A percentile compares a stretch with the other conserved stretches of the same genome.
phyloP scores from a whole-genome alignment of 805 yeast genomes.

The Saturnispora gosingensis region DNA sequence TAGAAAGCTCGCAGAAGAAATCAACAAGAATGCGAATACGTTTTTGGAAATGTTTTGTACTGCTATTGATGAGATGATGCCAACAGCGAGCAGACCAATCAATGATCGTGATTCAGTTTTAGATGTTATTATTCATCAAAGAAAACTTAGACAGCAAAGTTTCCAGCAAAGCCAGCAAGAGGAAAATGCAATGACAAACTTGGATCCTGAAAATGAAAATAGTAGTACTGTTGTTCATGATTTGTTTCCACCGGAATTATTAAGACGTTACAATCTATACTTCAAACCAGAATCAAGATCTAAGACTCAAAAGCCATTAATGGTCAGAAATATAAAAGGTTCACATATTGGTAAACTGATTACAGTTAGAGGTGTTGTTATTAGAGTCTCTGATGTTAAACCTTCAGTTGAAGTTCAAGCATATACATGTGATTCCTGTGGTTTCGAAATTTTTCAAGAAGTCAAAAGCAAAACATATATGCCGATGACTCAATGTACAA shows the following conservation, averaged over 20 bases:
- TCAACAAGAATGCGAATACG: constrained; percentile 67
- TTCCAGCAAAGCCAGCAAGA: constrained; percentile 57
- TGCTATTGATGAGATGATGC: constrained; percentile 74
- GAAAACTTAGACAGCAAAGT: constrained; percentile 73
- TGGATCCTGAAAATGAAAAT: constrained; percentile 21
- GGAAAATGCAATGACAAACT: constrained; percentile 41
- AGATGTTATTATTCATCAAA: constrained; percentile 86
- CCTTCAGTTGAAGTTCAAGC: constrained; percentile 89
- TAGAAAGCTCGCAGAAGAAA: constrained; percentile 39
- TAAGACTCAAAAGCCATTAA: constrained; percentile 47
- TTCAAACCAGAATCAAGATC: constrained; percentile 63
- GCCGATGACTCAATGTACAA: constrained; percentile 83
- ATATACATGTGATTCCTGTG: constrained; percentile 96
- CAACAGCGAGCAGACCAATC: constrained; percentile 75
- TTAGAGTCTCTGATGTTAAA: constrained; percentile 92
- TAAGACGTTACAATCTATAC: constrained; percentile 79
- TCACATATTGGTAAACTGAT: constrained; percentile 74
- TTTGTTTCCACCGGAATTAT: constrained; percentile 75
- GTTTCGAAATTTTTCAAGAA: constrained; percentile 93
- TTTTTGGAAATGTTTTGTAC: constrained; percentile 69
- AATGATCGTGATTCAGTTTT: constrained; percentile 80
- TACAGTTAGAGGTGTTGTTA: constrained; percentile 88
- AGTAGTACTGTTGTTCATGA: constrained; percentile 27
- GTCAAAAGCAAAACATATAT: constrained; percentile 75
- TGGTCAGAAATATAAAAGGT: constrained; percentile 89